Base-by-base conservation (phyloP, 2,329 filamentous ascomycete species). In the Colletotrichum tropicale region DNA sequence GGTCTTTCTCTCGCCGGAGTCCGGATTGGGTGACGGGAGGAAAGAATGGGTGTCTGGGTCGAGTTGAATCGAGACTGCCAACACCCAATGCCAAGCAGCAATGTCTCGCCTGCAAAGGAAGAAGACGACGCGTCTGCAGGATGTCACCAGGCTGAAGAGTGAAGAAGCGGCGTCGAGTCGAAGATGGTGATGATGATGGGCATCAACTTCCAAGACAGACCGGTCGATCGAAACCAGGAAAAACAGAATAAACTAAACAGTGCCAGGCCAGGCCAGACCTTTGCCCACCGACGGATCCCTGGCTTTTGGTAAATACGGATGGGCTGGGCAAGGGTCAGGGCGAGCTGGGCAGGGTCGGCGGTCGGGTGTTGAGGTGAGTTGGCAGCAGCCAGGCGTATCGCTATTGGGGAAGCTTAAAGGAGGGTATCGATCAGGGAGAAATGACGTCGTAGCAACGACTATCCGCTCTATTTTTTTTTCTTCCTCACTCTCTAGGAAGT, bases 381-480 rank as follows among this genome's bases (percentile, higher is more conserved):
- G 66, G 67, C 60, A 74, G 18, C 56, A 60, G 12, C 28, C 62
- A 67, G 69, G 38, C 61, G 32, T 24, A 64, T 67, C n/a, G 52
- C 52, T 71, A 38, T 62, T 34, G 55, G 30, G 62, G 21, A 55
- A 38, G 70, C 69, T 75, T 73, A 13, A 34, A 73, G 56, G 69
- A 71, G 60, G 72, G 69, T 43, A 52, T 62, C 69, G 28, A 43
- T n/a, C 55, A 67, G 55, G 69, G 38, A 72, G 55, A 24, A 48
- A 75, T 75, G 72, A 75, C 72, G 72, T 75, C 69, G 67, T 71
- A 71, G 68, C 71, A 74, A 71, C 52, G 66, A 67, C 24, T 26
- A 43, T 30, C 30, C 12, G 30, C 66, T 64, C 24, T 68, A 38
- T 32, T 30, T 43, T 32, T 6, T 10, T 28, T 52, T 52, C 21